Evolutionary conservation across 1,284 basidiomycete species (phyloP).

Genomic region (Apiotrichum siamense): DNA sequence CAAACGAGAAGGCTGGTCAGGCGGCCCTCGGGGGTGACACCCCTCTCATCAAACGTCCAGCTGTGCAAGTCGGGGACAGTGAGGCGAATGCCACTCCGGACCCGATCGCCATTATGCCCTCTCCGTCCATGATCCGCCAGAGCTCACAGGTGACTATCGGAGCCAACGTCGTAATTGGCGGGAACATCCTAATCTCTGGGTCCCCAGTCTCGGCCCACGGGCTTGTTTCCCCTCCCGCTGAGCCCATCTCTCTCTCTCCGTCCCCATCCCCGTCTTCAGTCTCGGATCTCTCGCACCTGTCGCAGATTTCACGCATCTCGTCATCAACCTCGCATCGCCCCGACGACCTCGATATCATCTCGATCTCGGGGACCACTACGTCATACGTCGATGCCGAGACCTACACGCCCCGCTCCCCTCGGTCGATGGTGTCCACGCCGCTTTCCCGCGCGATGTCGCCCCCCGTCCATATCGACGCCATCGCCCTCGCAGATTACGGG

Average conservation of each 20-base stretch:
- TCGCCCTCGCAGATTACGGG: background rate
- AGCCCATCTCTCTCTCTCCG: background rate
- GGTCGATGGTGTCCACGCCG: conserved; percentile 1
- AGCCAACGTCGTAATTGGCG: background rate
- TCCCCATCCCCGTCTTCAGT: background rate
- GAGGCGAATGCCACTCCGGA: too few species aligned
- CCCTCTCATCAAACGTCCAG: too few species aligned
- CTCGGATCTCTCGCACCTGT: background rate
- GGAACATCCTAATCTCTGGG: too few species aligned
- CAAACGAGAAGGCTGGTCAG: background rate
- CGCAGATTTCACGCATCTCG: background rate
- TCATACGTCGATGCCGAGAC: conserved; percentile 16
- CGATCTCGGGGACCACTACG: conserved; percentile 6
- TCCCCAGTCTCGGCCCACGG: background rate
- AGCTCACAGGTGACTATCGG: background rate
- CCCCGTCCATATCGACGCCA: background rate
- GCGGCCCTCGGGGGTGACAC: background rate
- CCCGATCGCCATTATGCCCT: background rate
- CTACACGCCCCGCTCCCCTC: conserved; percentile 12
- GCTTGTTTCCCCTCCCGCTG: background rate
- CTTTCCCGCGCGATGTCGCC: conserved; percentile 4
- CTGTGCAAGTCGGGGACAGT: background rate
- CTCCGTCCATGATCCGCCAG: background rate
- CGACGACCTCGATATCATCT: conserved; percentile 12
- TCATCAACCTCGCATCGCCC: background rate